phyloP scores from a whole-genome alignment of 495 filamentous ascomycete genomes.

The Xylaria telfairii region DNA sequence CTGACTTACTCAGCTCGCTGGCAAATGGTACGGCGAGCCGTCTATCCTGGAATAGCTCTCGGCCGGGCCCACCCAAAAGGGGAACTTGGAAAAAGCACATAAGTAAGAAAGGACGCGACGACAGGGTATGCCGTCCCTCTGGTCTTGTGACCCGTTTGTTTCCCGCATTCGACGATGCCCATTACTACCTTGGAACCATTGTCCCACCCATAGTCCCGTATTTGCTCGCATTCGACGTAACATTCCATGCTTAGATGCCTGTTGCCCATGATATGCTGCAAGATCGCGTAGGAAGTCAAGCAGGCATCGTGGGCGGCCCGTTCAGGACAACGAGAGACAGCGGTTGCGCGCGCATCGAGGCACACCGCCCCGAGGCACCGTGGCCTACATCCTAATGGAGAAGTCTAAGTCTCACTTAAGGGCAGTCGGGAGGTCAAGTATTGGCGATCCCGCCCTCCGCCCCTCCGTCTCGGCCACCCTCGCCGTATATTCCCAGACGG shows the following conservation, averaged over 20 bases:
- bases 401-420: neutral
- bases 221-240: neutral
- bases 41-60: slow-evolving; percentile 14
- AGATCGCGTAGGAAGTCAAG: neutral
- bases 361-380: neutral
- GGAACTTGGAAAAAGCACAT: slow-evolving; percentile 1
- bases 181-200: neutral
- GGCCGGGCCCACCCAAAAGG: slow-evolving; percentile 5
- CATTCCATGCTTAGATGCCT: neutral
- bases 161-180: slow-evolving; percentile 7
- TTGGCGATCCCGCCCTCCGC: neutral
- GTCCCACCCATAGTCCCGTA: neutral
- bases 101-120: slow-evolving; percentile 10
- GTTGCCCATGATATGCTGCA: neutral
- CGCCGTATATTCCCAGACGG: slow-evolving; percentile 6
- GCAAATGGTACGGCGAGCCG: neutral
- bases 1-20: slow-evolving; percentile 4
- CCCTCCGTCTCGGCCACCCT: slow-evolving; percentile 3
- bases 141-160: slow-evolving; percentile 1
- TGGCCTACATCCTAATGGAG: slow-evolving; percentile 4
- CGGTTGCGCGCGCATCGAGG: neutral
- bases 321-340: neutral
- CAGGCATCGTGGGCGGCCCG: neutral
- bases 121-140: neutral
- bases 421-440: neutral